Base-by-base conservation (phyloP, 1,284 basidiomycete species). In the Cutaneotrichosporon curvatum region DNA sequence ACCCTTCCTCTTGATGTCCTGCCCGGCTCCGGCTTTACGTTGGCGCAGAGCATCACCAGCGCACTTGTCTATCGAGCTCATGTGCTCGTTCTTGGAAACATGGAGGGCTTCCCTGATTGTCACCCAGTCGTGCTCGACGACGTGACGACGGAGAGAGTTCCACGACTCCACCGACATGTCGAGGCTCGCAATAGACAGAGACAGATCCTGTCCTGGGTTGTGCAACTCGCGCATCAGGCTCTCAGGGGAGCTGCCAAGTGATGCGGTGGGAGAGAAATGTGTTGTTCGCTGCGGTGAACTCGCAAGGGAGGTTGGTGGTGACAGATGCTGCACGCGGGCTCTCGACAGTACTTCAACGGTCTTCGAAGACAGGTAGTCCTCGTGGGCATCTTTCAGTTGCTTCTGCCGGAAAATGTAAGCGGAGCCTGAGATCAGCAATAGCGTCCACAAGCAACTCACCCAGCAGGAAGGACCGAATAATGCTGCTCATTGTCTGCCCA, bases 401-500 rank as follows among this genome's bases (percentile, higher is more conserved):
- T 71, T 68, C 51, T 70, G 67, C 15, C 71, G 58, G 57, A 67
- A 69, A 43, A 73, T 69, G 57, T 68, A 73, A 0, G 66, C 51
- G 7, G 67, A 67, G 32, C 67, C 69, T 70, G 34, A n/a, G n/a
- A 31, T 39, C 40, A 35, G 36, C 15, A 22, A 16, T 16, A 45
- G 9, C 4, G 15, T 42, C 19, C 2, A 14, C 22, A 10, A 12
- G 63, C 8, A 7, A 28, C 80, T 49, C 53, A 85, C 88, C 90
- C 21, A 94, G 77, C 4, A 94, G 73, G 68, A 89, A 92, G 59
- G 84, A 85, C 54, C 90, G 78, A 21, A 94, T 84, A 45, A 94
- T 81, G 18, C 78, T 74, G 61, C 83, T 85, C 80, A 88, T 83
- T 51, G 88, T 75, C 56, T 84, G 79, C 0, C 90, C 90, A 45